Conservation (phyloP, 1,139 yeast species). For the Hyphopichia khmerensis region DNA sequence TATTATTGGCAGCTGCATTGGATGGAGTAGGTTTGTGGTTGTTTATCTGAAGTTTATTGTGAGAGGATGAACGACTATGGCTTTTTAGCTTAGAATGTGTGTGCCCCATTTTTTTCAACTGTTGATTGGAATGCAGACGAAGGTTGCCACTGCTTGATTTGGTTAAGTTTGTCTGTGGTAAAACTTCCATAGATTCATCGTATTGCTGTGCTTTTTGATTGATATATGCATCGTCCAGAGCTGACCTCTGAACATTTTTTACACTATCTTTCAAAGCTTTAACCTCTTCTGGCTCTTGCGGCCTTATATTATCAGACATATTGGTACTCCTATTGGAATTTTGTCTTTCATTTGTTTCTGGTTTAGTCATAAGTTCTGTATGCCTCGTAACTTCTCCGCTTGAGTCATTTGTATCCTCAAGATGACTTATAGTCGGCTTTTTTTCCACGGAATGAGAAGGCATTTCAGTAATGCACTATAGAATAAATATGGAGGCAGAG, state of each 20-base stretch:
- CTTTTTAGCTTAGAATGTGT: slow-evolving; percentile 12
- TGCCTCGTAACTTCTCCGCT: neutral
- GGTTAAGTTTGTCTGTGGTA: neutral
- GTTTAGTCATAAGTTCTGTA: neutral
- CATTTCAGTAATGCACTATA: neutral
- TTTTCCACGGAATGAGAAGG: neutral
- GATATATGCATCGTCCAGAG: neutral
- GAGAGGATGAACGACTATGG: slow-evolving; percentile 35
- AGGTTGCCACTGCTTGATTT: neutral
- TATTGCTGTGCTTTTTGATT: neutral
- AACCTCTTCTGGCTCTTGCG: neutral
- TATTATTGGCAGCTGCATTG: slow-evolving; percentile 9
- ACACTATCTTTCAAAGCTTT: neutral
- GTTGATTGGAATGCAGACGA: neutral
- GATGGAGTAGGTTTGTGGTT: slow-evolving; percentile 16
- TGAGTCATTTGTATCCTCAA: neutral
- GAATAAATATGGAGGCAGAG: too few species aligned
- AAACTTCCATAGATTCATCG: neutral
- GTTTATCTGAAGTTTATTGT: slow-evolving; percentile 21
- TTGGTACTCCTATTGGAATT: neutral
- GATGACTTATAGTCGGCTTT: neutral
- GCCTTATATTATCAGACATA: neutral
- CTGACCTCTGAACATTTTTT: neutral
- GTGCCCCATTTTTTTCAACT: neutral
- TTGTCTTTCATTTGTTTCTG: neutral